A percentile compares a stretch with the other conserved stretches of the same genome.
These are phyloP conservation scores for Liquidambar formosana DNA, from an alignment of 164 flowering plant species.

Conservation along the genomic window DNA sequence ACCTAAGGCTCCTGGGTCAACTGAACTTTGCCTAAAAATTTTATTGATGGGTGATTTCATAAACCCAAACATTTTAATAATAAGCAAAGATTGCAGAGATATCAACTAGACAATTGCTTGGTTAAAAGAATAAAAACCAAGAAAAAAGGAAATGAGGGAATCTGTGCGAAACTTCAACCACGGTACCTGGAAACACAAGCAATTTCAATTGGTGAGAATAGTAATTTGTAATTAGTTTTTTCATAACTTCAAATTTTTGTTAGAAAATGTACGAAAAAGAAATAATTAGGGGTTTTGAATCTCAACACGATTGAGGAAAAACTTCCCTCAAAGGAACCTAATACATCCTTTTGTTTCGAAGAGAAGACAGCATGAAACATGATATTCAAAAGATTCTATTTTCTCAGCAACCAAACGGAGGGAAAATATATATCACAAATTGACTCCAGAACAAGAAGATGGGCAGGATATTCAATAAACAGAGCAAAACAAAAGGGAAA, in stretches of 20 bases:
- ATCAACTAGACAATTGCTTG: not conserved
- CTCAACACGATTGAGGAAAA: too few species aligned
- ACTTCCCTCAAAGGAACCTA: too few species aligned
- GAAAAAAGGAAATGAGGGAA: not conserved
- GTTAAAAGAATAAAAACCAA: not conserved
- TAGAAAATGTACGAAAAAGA: too few species aligned
- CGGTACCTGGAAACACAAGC: conserved; percentile 11
- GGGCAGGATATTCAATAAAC: too few species aligned
- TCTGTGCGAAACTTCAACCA: not conserved
- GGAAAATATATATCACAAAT: too few species aligned
- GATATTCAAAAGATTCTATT: too few species aligned
- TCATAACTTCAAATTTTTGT: not conserved
- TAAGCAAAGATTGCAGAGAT: not conserved
- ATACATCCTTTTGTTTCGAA: too few species aligned
- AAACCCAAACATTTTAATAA: conserved; percentile 51
- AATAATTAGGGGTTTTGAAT: too few species aligned
- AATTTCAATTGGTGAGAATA: not conserved
- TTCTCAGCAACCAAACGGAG: too few species aligned
- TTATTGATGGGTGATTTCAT: conserved; percentile 31
- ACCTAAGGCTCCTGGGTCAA: conserved; percentile 10
- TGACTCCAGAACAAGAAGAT: too few species aligned
- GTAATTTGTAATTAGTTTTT: not conserved
- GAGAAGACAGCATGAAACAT: too few species aligned
- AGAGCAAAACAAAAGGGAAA: too few species aligned
- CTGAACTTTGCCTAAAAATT: conserved; percentile 22